Evolutionary conservation across 495 filamentous ascomycete genomes (phyloP).

Genomic region (Cryomyces minteri): DNA sequence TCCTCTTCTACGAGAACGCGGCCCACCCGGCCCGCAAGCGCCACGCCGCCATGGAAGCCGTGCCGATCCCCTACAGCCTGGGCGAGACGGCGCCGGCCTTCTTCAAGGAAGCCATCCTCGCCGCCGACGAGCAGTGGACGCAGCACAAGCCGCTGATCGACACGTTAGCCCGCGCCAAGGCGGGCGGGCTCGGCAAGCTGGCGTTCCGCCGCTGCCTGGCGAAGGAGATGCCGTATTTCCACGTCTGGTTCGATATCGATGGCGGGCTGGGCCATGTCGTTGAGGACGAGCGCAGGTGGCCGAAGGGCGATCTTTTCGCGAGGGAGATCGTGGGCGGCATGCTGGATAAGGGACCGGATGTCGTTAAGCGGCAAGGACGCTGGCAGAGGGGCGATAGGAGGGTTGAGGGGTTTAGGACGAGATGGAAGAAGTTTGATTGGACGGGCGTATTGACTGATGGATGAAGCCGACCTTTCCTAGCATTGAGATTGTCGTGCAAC

Average conservation of each 20-base stretch:
- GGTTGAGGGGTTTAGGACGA: slow-evolving; percentile 60
- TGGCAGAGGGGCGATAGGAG: slow-evolving; percentile 66
- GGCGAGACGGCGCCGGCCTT: slow-evolving; percentile 86
- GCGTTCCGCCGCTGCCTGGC: slow-evolving; percentile 71
- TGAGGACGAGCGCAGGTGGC: slow-evolving; percentile 77
- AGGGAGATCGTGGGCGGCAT: slow-evolving; percentile 86
- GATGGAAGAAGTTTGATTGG: slow-evolving; percentile 94
- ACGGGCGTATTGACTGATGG: slow-evolving; percentile 56
- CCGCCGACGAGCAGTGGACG: slow-evolving; percentile 77
- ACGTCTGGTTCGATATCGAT: slow-evolving; percentile 88
- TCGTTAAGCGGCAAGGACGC: slow-evolving; percentile 79
- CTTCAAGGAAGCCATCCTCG: slow-evolving; percentile 85
- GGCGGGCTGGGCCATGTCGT: slow-evolving; percentile 87
- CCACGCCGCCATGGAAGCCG: slow-evolving; percentile 72
- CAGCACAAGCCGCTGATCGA: slow-evolving; percentile 92
- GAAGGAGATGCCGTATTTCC: slow-evolving; percentile 98
- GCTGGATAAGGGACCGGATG: slow-evolving; percentile 64
- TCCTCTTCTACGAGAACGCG: slow-evolving; percentile 96
- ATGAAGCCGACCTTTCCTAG: background rate
- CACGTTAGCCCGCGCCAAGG: slow-evolving; percentile 43
- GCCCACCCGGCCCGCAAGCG: slow-evolving; percentile 57
- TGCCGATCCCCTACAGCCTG: slow-evolving; percentile 73
- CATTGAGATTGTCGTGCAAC: no score
- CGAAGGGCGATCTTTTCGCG: slow-evolving; percentile 83
- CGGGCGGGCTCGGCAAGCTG: slow-evolving; percentile 42